Evolutionary conservation across 2,329 filamentous ascomycete genomes (phyloP), one percentile per base, ranked within the genome.

Genomic region (Colletotrichum musae): DNA sequence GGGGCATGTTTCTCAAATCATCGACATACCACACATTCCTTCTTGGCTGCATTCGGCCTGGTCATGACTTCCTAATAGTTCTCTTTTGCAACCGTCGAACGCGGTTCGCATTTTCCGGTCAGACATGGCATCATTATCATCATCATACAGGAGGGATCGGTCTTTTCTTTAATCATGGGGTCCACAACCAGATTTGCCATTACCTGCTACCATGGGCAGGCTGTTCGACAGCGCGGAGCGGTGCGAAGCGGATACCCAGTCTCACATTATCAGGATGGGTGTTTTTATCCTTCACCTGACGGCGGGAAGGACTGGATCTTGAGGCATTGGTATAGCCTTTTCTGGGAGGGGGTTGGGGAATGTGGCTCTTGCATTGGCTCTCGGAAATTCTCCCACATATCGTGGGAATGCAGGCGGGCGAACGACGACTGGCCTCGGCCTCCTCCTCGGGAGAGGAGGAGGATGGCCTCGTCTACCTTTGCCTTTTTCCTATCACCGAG

Each of bases 121-220:
- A 50, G 50, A 65, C 50, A 54, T 36, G 32, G 61, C 48, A 45
- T 36, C 32, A 10, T 69, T 51, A 36, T 54, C 65, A 58, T 43
- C 62, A 57, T 59, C 48, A 54, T 62, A 47, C 59, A 50, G 48
- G 53, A 32, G 58, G 52, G 62, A 36, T 47, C 21, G 28, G 21
- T 51, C 57, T 58, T 65, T 39, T 41, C 41, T 57, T 57, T 69
- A 66, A 69, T 69, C 58, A 70, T 68, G 58, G 53, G 68, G 47
- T 62, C 21, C 47, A 51, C 62, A 61, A 21, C 32, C 58, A 60
- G 28, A 65, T 13, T 58, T 70, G 28, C 41, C 62, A 41, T 39
- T 53, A 36, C 54, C 58, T 68, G 68, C 70, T 62, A 70, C 59
- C 68, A 72, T 70, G 68, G 68, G 70, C 59, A 64, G 68, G 53